These are phyloP conservation scores for Capsella bursapastoris DNA, from an alignment of 345 rosid species.

Conservation along the genomic window DNA sequence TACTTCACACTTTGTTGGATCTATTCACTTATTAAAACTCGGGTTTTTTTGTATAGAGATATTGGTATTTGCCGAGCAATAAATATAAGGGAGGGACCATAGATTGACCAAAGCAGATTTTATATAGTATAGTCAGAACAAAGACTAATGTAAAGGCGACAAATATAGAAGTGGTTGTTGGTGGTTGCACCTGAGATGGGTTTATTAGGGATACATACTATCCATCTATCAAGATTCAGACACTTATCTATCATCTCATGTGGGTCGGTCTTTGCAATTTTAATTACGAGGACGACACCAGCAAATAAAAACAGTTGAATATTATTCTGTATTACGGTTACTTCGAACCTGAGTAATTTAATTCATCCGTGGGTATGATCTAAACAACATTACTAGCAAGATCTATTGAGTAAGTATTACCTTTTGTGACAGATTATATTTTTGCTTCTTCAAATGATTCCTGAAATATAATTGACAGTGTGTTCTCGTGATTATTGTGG, in stretches of 20 bases:
- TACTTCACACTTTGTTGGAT: constrained; percentile 18
- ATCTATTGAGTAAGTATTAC: background rate
- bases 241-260: constrained; percentile 39
- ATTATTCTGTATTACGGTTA: background rate
- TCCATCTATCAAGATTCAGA: constrained; percentile 32
- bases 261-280: constrained; percentile 36
- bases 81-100: constrained; percentile 36
- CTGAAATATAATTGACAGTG: no score
- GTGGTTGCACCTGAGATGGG: constrained; percentile 46
- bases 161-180: constrained; percentile 34
- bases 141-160: constrained; percentile 37
- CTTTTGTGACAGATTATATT: background rate
- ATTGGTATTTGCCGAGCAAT: constrained; percentile 24
- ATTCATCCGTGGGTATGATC: background rate
- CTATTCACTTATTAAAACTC: constrained; percentile 12
- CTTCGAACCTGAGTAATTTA: background rate
- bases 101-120: constrained; percentile 36
- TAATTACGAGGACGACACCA: constrained; percentile 14
- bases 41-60: background rate
- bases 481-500: no score
- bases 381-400: constrained; percentile 4
- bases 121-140: constrained; percentile 7
- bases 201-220: constrained; percentile 32
- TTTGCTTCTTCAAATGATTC: no score
- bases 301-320: no score